Conservation (phyloP, 306 rosid species). For the Trifolium fragiferum region DNA sequence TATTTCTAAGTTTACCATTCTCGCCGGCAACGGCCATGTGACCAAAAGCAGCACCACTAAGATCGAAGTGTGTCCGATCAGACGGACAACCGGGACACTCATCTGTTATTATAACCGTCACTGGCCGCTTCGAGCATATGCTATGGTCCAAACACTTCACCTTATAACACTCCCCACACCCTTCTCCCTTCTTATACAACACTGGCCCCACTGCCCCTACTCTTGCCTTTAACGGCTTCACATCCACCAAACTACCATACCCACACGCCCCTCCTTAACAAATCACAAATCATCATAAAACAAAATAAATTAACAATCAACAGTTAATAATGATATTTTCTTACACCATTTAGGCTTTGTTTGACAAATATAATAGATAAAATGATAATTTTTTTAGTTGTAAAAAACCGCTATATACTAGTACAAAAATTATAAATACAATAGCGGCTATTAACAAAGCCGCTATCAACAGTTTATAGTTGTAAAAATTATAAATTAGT, state of each 20-base stretch:
- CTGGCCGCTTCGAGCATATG: slow-evolving; percentile 82
- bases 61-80: slow-evolving; percentile 82
- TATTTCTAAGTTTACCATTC: slow-evolving; percentile 66
- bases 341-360: too few relatives aligned
- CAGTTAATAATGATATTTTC: neutral
- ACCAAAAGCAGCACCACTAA: slow-evolving; percentile 92
- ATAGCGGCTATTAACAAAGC: too few relatives aligned
- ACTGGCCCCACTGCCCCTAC: slow-evolving; percentile 87
- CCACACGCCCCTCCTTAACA: slow-evolving; percentile 93
- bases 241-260: slow-evolving; percentile 79
- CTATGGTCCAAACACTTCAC: slow-evolving; percentile 74
- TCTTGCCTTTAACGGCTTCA: slow-evolving; percentile 81
- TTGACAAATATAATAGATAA: too few relatives aligned
- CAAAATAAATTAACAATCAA: neutral
- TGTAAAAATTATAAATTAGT: too few relatives aligned
- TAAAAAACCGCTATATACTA: too few relatives aligned
- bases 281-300: neutral
- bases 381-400: too few relatives aligned
- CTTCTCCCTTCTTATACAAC: slow-evolving; percentile 76
- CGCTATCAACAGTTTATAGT: too few relatives aligned
- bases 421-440: too few relatives aligned
- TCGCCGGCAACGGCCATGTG: slow-evolving; percentile 79
- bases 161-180: slow-evolving; percentile 94
- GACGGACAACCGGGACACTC: slow-evolving; percentile 84
- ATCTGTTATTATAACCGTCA: slow-evolving; percentile 79